Percentiles rank a stretch among this genome's conserved stretches.
Conservation (phyloP, 106 monocot genomes). For the Apostasia ramifera region DNA sequence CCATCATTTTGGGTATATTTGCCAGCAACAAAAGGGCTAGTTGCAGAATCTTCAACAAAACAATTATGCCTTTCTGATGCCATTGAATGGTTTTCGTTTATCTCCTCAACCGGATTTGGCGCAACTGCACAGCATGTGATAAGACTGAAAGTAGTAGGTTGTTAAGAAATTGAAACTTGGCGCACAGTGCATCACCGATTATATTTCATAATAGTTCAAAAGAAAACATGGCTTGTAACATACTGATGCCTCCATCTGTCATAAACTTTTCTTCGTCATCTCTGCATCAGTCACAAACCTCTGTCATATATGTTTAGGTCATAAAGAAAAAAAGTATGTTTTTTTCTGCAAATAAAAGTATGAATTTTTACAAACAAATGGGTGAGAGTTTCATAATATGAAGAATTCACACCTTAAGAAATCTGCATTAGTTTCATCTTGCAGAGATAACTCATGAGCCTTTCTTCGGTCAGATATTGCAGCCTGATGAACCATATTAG, state of each 20-base stretch:
- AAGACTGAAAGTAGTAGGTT: constrained; percentile 12
- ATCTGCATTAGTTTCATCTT: constrained; percentile 89
- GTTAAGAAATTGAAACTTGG: constrained; percentile 1
- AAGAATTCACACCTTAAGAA: constrained; percentile 43
- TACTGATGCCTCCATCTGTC: constrained; percentile 19
- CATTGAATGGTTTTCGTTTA: constrained; percentile 39
- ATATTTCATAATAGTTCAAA: not conserved
- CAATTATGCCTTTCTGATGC: constrained; percentile 18
- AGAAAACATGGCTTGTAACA: constrained; percentile 16
- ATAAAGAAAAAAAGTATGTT: no score
- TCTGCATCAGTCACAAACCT: constrained; percentile 24
- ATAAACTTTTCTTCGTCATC: constrained; percentile 31
- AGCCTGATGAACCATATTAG: constrained; percentile 33
- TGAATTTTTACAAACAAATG: not conserved
- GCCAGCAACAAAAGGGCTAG: constrained; percentile 25
- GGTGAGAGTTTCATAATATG: not conserved
- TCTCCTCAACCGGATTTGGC: constrained; percentile 55
- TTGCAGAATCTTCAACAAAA: constrained; percentile 23
- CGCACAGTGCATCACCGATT: not conserved
- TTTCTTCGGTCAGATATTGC: constrained; percentile 66
- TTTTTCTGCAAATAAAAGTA: no score
- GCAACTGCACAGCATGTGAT: not conserved
- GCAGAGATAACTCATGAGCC: constrained; percentile 75
- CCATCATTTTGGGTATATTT: constrained; percentile 17
- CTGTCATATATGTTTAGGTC: not conserved